phyloP scores from a whole-genome alignment of 176 grass and related monocot genomes.

The Hordeum vulgare region DNA sequence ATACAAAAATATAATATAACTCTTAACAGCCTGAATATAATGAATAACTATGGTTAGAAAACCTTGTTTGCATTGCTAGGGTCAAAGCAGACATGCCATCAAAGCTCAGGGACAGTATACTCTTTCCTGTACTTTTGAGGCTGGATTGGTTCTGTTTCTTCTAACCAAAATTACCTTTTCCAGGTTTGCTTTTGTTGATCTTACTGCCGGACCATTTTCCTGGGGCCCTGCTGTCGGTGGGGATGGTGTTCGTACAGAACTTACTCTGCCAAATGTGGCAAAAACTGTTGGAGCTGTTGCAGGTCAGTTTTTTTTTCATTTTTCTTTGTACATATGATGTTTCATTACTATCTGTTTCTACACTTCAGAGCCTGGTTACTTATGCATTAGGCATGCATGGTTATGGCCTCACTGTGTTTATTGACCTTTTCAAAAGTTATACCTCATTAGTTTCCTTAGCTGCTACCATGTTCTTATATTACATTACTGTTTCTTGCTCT shows the following conservation, averaged over 20 bases:
- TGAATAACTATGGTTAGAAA: not conserved
- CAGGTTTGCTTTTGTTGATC: conserved; percentile 96
- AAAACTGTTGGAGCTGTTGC: conserved; percentile 78
- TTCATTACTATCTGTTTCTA: not conserved
- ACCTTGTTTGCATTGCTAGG: not conserved
- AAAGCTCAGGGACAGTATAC: not conserved
- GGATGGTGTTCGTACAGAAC: conserved; percentile 90
- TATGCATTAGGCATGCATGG: not conserved
- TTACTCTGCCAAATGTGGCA: conserved; percentile 80
- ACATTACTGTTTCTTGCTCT: not conserved
- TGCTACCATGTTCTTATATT: not conserved
- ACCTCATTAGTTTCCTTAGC: not conserved
- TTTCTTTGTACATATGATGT: not conserved
- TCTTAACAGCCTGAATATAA: not conserved
- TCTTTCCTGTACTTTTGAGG: not conserved
- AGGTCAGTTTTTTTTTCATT: conserved; percentile 34
- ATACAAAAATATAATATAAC: too few species aligned
- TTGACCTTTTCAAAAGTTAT: not conserved
- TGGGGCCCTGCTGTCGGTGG: conserved; percentile 96
- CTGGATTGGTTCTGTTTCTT: conserved; percentile 9
- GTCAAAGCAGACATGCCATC: not conserved
- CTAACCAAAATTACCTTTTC: conserved; percentile 34
- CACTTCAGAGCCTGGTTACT: not conserved
- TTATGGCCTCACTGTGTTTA: not conserved
- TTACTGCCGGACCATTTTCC: conserved; percentile 88